Conservation (phyloP, 176 grass and related monocot genomes). For the Musa beccarii region DNA sequence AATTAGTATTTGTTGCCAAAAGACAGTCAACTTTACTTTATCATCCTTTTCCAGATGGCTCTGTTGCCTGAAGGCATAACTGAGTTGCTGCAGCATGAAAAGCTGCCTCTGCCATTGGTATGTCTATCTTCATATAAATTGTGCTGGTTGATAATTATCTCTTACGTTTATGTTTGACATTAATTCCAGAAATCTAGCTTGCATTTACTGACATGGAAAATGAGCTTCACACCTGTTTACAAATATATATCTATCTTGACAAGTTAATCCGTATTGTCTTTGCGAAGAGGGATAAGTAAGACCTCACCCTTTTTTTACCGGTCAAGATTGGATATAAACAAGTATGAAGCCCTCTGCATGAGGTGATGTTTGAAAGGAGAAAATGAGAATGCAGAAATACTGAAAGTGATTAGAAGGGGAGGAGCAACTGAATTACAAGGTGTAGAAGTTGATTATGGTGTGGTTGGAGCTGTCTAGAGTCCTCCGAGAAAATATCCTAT, state of each 20-base stretch:
- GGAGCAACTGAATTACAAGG: neutral
- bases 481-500: too few species aligned
- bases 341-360: neutral
- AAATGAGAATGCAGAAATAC: neutral
- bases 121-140: conserved; percentile 19
- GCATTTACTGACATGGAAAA: neutral
- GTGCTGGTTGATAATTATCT: conserved; percentile 3
- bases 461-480: neutral
- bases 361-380: neutral
- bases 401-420: neutral
- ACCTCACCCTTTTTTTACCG: neutral
- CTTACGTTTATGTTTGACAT: neutral
- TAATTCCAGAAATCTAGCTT: neutral
- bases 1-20: conserved; percentile 21
- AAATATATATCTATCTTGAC: neutral
- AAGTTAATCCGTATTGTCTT: neutral
- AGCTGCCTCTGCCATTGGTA: conserved; percentile 77
- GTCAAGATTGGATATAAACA: neutral
- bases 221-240: neutral
- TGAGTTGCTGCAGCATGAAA: conserved; percentile 77
- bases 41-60: conserved; percentile 71
- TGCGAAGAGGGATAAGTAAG: neutral
- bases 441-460: neutral
- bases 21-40: conserved; percentile 12
- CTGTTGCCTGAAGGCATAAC: conserved; percentile 94